A percentile compares a stretch with the other conserved stretches of the same genome.
phyloP scores from a whole-genome alignment of 1,139 yeast species.

The Diutina neorugosa region DNA sequence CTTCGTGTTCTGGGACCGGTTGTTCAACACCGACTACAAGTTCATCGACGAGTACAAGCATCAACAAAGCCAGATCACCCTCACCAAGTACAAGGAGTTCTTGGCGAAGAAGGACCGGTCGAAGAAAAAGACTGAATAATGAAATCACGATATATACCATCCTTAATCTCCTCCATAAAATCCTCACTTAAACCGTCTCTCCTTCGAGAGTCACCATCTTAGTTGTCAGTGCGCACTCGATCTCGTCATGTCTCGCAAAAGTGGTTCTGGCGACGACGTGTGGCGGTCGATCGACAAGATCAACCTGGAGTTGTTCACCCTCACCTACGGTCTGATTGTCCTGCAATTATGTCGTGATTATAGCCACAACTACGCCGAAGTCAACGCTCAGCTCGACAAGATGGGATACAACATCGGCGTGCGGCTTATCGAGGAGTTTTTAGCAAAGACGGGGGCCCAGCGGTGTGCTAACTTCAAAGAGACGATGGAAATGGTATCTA shows the following conservation, averaged over 20 bases:
- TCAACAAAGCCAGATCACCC: conserved; percentile 45
- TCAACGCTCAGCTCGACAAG: conserved; percentile 70
- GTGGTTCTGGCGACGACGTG: not conserved
- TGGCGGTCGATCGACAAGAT: conserved; percentile 1
- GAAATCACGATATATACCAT: not conserved
- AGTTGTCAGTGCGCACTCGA: not conserved
- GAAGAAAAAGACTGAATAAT: conserved; percentile 4
- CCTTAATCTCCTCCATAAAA: no score
- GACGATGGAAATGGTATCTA: conserved; percentile 77
- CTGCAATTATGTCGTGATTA: conserved; percentile 86
- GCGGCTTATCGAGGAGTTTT: conserved; percentile 82
- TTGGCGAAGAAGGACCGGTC: conserved; percentile 27
- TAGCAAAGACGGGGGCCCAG: conserved; percentile 76
- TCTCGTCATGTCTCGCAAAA: not conserved
- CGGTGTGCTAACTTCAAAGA: conserved; percentile 74
- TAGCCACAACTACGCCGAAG: conserved; percentile 61
- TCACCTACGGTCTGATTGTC: conserved; percentile 90
- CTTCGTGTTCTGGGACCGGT: conserved; percentile 82
- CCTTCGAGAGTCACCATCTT: no score
- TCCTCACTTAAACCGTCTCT: no score
- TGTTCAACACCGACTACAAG: conserved; percentile 60
- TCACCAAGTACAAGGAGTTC: conserved; percentile 50
- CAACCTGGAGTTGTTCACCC: conserved; percentile 81
- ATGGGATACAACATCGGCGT: conserved; percentile 97
- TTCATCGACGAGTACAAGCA: conserved; percentile 49